These are phyloP conservation scores for Ophiostoma fasciatum DNA, from an alignment of 2,329 filamentous ascomycete genomes.

Conservation along the genomic window DNA sequence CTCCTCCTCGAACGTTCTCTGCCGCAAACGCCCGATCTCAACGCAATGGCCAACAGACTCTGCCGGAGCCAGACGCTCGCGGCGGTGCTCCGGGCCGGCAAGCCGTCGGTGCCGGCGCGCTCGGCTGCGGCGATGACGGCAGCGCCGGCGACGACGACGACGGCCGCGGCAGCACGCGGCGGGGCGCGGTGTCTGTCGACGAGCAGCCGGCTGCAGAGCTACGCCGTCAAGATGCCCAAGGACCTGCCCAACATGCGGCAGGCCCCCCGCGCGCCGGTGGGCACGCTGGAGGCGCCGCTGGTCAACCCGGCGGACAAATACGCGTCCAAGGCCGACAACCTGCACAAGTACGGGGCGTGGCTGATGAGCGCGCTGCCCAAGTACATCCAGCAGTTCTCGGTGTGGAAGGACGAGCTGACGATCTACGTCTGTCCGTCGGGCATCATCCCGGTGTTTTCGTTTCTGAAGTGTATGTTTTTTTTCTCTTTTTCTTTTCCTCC, in stretches of 20 bases:
- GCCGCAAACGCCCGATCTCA: no score
- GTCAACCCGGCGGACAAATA: slow-evolving; percentile 92
- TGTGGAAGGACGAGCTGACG: slow-evolving; percentile 98
- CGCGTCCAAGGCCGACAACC: slow-evolving; percentile 66
- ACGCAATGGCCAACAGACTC: slow-evolving; percentile 51
- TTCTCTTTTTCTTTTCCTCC: background rate
- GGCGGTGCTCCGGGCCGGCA: slow-evolving; percentile 39
- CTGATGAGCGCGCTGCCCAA: slow-evolving; percentile 93
- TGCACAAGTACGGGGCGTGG: slow-evolving; percentile 94
- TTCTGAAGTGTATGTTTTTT: slow-evolving; percentile 58
- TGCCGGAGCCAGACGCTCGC: slow-evolving; percentile 40
- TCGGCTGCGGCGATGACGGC: slow-evolving; percentile 22
- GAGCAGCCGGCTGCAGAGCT: slow-evolving; percentile 26
- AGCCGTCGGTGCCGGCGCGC: slow-evolving; percentile 24
- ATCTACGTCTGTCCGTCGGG: slow-evolving; percentile 83
- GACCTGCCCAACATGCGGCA: slow-evolving; percentile 53
- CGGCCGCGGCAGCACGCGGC: slow-evolving; percentile 5
- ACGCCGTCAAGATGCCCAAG: slow-evolving; percentile 42
- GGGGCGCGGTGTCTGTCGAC: slow-evolving; percentile 37
- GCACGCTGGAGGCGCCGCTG: slow-evolving; percentile 59
- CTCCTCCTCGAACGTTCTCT: slow-evolving; percentile 12
- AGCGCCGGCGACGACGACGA: slow-evolving; percentile 10
- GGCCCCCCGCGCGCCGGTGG: slow-evolving; percentile 40
- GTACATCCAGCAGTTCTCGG: slow-evolving; percentile 97
- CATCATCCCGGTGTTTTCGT: slow-evolving; percentile 80